Percentiles rank a stretch among this genome's conserved stretches.
Evolutionary conservation across 1,284 basidiomycete species (phyloP).

Genomic region (Lentinus polychrous): DNA sequence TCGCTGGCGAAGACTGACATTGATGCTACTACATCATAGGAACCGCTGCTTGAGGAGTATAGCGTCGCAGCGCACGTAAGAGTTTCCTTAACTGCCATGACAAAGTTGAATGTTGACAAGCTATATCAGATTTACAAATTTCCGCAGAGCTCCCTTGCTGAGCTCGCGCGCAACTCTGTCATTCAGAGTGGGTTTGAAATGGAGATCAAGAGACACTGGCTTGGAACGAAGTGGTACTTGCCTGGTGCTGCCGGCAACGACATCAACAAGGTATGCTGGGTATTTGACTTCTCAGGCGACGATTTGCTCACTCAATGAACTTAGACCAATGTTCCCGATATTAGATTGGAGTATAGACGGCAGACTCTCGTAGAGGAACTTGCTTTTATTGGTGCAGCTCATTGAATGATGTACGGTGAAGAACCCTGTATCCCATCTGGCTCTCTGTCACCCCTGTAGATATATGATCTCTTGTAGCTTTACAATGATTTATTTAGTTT

Average conservation of each 20-base stretch:
- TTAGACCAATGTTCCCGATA: slow-evolving; percentile 96
- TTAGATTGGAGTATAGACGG: slow-evolving; percentile 83
- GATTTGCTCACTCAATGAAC: not conserved
- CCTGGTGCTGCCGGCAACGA: slow-evolving; percentile 87
- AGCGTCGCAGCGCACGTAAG: slow-evolving; percentile 92
- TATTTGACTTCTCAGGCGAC: not conserved
- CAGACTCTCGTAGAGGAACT: slow-evolving; percentile 86
- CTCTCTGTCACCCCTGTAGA: no score
- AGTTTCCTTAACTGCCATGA: slow-evolving; percentile 2
- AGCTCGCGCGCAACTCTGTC: slow-evolving; percentile 94
- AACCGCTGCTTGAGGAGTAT: slow-evolving; percentile 95
- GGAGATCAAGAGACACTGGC: slow-evolving; percentile 97
- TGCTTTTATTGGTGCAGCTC: slow-evolving; percentile 42
- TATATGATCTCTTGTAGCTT: no score
- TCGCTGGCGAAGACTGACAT: not conserved
- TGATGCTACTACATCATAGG: slow-evolving; percentile 36
- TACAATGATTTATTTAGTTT: no score
- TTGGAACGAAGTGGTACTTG: slow-evolving; percentile 85
- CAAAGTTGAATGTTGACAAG: not conserved
- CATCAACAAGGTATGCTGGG: slow-evolving; percentile 70
- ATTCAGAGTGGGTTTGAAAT: slow-evolving; percentile 98
- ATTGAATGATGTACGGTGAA: not conserved
- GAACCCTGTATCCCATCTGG: no score
- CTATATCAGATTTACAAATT: slow-evolving; percentile 78
- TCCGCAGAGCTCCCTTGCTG: slow-evolving; percentile 77